These are phyloP conservation scores for Pichia ethanolica DNA, from an alignment of 805 yeast genomes.

Conservation along the genomic window DNA sequence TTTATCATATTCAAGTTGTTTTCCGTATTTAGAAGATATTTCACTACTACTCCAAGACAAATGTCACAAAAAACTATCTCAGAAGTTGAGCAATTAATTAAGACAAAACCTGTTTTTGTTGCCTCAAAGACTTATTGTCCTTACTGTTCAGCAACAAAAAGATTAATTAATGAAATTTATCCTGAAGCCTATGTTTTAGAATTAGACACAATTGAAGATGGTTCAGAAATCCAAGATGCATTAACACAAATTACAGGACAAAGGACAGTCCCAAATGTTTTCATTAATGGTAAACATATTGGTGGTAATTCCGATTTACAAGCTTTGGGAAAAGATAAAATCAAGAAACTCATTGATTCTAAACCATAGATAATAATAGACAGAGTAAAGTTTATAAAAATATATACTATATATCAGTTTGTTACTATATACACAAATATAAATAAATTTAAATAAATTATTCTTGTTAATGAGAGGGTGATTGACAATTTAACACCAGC, in stretches of 20 bases:
- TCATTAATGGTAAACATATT: constrained; percentile 83
- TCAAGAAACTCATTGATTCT: constrained; percentile 8
- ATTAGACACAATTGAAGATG: constrained; percentile 53
- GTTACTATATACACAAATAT: no score
- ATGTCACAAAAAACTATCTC: constrained; percentile 51
- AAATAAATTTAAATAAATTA: no score
- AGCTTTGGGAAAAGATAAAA: constrained; percentile 39
- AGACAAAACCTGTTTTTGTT: constrained; percentile 60
- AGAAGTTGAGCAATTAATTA: constrained; percentile 59
- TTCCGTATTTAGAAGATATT: constrained; percentile 22
- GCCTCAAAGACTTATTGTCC: constrained; percentile 81
- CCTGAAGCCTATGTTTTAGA: constrained; percentile 48
- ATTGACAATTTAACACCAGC: no score
- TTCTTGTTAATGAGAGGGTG: no score
- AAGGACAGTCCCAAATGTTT: constrained; percentile 88
- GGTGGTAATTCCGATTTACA: constrained; percentile 94
- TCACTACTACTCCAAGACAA: constrained; percentile 33
- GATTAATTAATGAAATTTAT: constrained; percentile 30
- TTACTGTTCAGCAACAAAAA: constrained; percentile 47
- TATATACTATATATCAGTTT: no score
- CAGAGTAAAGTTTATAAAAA: no score
- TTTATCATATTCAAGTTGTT: constrained; percentile 22
- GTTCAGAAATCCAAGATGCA: constrained; percentile 75
- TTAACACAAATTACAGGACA: constrained; percentile 75
- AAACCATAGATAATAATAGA: not conserved